Conservation (phyloP, 2,329 filamentous ascomycete species). For the Sordariomycetes sp. region DNA sequence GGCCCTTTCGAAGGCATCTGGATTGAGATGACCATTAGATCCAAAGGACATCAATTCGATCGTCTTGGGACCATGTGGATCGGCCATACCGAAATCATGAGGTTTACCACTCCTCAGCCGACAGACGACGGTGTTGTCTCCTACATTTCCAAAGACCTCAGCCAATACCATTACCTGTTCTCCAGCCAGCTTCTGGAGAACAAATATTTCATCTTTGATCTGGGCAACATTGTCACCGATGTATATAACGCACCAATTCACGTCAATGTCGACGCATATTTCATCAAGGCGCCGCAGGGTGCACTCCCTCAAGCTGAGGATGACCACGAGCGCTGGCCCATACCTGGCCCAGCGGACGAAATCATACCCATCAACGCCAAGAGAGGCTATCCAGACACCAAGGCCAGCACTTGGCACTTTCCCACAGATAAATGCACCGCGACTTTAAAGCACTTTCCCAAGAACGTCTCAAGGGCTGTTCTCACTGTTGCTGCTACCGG, state of each 20-base stretch:
- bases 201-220: conserved; percentile 72
- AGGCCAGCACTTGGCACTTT: conserved; percentile 59
- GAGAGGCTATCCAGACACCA: conserved; percentile 34
- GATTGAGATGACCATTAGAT: conserved; percentile 68
- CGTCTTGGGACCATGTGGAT: conserved; percentile 68
- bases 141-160: conserved; percentile 74
- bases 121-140: conserved; percentile 61
- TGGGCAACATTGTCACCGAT: conserved; percentile 61
- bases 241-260: conserved; percentile 68
- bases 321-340: not conserved
- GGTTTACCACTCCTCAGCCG: conserved; percentile 76
- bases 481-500: conserved; percentile 71
- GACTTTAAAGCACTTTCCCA: conserved; percentile 52
- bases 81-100: conserved; percentile 70
- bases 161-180: conserved; percentile 56
- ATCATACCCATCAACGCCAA: conserved; percentile 59
- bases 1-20: conserved; percentile 66
- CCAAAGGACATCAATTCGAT: conserved; percentile 66
- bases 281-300: conserved; percentile 17
- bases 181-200: conserved; percentile 64
- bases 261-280: conserved; percentile 64
- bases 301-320: not conserved
- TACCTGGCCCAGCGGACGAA: conserved; percentile 41
- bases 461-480: conserved; percentile 58
- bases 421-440: conserved; percentile 53